Conservation (phyloP, 768 basidiomycete genomes). For the Auricularia cornea region DNA sequence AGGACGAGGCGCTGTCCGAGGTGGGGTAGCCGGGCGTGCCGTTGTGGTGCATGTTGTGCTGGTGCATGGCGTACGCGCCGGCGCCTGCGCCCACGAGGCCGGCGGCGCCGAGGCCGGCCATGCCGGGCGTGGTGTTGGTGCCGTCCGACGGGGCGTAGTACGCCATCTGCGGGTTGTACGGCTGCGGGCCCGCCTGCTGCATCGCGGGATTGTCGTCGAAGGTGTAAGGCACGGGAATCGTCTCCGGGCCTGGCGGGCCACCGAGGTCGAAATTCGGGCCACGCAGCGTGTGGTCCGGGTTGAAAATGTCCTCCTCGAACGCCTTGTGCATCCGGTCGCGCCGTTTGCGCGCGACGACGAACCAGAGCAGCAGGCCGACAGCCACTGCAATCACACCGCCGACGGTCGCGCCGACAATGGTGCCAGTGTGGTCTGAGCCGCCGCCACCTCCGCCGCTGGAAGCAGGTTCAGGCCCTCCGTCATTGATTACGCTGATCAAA, state of each 20-base stretch:
- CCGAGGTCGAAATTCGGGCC: not conserved
- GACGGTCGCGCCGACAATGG: not conserved
- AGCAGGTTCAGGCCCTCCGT: too few species aligned
- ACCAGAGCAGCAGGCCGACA: not conserved
- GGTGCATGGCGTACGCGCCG: not conserved
- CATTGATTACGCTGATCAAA: too few species aligned
- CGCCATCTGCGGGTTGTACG: not conserved
- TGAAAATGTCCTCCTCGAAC: not conserved
- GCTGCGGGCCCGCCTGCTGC: not conserved
- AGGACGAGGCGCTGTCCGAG: not conserved
- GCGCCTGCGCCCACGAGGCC: constrained; percentile 1
- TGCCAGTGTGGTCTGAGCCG: not conserved
- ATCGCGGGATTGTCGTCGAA: not conserved
- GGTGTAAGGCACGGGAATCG: not conserved
- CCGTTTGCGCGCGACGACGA: not conserved
- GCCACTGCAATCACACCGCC: not conserved
- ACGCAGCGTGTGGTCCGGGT: not conserved
- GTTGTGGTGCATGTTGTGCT: not conserved
- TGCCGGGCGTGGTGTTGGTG: constrained; percentile 2
- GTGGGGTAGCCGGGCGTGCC: not conserved
- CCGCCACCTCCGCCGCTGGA: not conserved
- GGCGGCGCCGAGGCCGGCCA: constrained; percentile 4
- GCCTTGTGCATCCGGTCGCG: not conserved
- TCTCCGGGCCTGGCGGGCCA: not conserved
- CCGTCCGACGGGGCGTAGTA: not conserved